Base-by-base conservation (phyloP, 2,329 filamentous ascomycete genomes). In the Phaeosphaeria sp. region DNA sequence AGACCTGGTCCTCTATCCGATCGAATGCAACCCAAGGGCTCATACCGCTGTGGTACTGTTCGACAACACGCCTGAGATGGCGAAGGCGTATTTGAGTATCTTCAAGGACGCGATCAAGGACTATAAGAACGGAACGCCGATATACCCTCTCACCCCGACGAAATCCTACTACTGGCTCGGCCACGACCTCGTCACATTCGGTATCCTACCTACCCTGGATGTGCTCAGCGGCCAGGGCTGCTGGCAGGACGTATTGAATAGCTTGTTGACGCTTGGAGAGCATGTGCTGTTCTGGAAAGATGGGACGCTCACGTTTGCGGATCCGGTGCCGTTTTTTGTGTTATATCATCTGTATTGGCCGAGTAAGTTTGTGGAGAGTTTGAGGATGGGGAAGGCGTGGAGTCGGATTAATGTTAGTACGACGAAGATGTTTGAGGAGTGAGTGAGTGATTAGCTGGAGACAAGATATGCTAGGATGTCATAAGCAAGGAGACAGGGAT, bases 21-120 rank as follows among this genome's bases (percentile, higher is more conserved):
- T 91, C 55, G 89, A 91, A 69, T 91, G 89, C 68, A 91, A 91
- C 55, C 89, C 89, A 0, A 80, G 89, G 15, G 86, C 86, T 0
- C 89, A 91, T 65, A 91, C 89, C 0, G 89, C 89, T 0, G 84
- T 89, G 0, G 80, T 86, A 1, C 76, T 91, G 0, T 89, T 91
- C 69, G 77, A 67, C 24, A 61, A 69, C 21, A 71, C 56, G n/a
- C 61, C 67, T 4, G 60, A 70, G 25, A 63, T 73, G 59, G 69
- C 67, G 18, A 66, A 71, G 17, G 68, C 67, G 17, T 75, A 75
- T 56, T 57, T 74, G 11, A 65, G 64, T 44, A 50, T 64, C 27
- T 55, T 74, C 61, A 43, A 74, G 22, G 56, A 49, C 18, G 56
- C 71, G 27, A 59, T 25, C 18, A 50, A 49, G 24, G 43, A 49